Evolutionary conservation across 2,329 filamentous ascomycete species (phyloP).

Genomic region (Trichoderma citrinoviride): DNA sequence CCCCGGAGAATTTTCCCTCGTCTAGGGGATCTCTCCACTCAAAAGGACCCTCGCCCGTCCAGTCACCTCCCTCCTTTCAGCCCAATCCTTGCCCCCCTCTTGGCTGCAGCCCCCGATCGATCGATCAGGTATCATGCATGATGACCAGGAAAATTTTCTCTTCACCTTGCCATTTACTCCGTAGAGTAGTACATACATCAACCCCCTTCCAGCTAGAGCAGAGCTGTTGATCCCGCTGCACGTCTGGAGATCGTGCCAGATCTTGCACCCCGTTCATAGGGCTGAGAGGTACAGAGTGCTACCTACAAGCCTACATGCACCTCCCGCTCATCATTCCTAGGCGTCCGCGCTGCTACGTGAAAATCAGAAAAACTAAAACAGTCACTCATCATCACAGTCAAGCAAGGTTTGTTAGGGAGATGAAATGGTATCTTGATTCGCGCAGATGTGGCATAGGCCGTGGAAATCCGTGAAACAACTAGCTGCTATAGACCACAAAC

Average conservation of each 20-base stretch:
- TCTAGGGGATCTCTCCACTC: neutral
- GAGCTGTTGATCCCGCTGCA: slow-evolving; percentile 5
- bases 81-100: neutral
- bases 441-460: neutral
- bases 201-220: slow-evolving; percentile 1
- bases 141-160: neutral
- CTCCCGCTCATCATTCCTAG: neutral
- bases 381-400: neutral
- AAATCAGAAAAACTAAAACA: too few species aligned
- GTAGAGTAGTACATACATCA: neutral
- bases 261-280: slow-evolving; percentile 4
- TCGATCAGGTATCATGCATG: neutral
- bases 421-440: neutral
- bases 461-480: neutral
- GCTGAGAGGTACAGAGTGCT: neutral
- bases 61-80: neutral
- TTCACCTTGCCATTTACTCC: neutral
- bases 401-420: neutral
- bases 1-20: too few species aligned
- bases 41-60: neutral
- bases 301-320: neutral
- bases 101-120: slow-evolving; percentile 6
- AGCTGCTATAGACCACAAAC: neutral
- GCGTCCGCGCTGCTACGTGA: neutral
- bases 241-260: slow-evolving; percentile 9